These are phyloP conservation scores for Eucalyptus caleyi DNA, from an alignment of 345 rosid genomes.

Conservation along the genomic window DNA sequence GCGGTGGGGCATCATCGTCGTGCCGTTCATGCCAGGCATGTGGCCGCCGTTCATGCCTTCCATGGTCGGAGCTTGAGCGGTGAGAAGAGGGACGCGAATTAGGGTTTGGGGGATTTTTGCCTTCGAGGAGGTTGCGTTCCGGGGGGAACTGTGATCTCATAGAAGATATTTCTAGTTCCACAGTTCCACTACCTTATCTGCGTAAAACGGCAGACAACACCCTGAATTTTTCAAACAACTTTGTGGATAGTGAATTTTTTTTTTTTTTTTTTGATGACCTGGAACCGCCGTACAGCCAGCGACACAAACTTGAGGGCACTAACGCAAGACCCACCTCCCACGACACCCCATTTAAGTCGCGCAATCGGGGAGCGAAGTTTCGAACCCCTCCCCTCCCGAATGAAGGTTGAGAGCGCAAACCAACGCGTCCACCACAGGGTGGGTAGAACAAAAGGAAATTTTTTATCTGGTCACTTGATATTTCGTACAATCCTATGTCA, in stretches of 20 bases:
- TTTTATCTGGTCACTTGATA: not conserved
- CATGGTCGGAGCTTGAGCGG: not conserved
- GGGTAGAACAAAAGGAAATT: too few relatives aligned
- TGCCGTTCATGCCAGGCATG: not conserved
- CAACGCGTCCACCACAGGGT: accelerated
- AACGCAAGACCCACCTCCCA: too few relatives aligned
- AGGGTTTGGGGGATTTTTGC: not conserved
- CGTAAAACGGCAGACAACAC: not conserved
- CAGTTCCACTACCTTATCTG: not conserved
- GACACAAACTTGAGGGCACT: accelerated
- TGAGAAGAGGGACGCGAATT: not conserved
- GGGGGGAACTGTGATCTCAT: not conserved
- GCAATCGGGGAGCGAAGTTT: accelerated
- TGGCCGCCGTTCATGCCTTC: not conserved
- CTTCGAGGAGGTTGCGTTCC: not conserved
- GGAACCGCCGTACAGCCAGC: too few relatives aligned
- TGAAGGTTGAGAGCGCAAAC: too few relatives aligned
- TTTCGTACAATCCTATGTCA: not conserved
- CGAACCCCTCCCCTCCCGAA: too few relatives aligned
- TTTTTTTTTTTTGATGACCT: too few relatives aligned
- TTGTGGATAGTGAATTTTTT: not conserved
- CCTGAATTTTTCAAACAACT: too few relatives aligned
- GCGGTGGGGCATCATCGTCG: not conserved
- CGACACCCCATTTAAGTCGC: too few relatives aligned
- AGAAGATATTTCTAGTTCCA: not conserved